These are phyloP conservation scores for Pelargonium australe DNA, from an alignment of 441 rosid species.

Conservation along the genomic window DNA sequence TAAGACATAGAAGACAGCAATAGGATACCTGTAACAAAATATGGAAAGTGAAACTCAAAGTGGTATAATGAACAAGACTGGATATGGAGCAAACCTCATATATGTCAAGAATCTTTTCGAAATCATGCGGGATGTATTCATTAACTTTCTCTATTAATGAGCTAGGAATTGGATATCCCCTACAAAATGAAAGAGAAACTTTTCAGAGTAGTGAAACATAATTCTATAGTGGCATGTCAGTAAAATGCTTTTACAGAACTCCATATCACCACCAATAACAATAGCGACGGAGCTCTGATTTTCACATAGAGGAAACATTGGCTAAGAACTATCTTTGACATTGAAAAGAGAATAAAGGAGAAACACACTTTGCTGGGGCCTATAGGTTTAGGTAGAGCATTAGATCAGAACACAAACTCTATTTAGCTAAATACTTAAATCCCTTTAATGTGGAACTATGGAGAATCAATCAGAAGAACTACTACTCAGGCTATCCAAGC, in stretches of 20 bases:
- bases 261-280: constrained; percentile 2
- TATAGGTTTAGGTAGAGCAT: neutral
- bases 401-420: neutral
- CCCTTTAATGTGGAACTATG: neutral
- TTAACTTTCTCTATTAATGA: constrained; percentile 57
- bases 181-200: constrained; percentile 27
- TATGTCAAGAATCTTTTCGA: constrained; percentile 41
- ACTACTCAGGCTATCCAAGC: neutral
- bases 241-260: neutral
- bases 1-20: constrained; percentile 13
- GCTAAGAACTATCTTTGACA: neutral
- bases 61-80: constrained; percentile 6
- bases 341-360: neutral
- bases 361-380: neutral
- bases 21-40: constrained; percentile 4
- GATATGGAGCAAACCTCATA: constrained; percentile 46
- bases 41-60: constrained; percentile 2
- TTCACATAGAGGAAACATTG: neutral
- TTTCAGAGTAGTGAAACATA: constrained; percentile 19
- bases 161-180: constrained; percentile 87
- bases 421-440: neutral
- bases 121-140: constrained; percentile 73
- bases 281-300: neutral
- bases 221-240: neutral
- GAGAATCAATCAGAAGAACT: neutral